A percentile compares a stretch with the other conserved stretches of the same genome.
These are phyloP conservation scores for Labyrinthula sp. DNA, from an alignment of 352 stramenopile genomes.

Conservation along the genomic window DNA sequence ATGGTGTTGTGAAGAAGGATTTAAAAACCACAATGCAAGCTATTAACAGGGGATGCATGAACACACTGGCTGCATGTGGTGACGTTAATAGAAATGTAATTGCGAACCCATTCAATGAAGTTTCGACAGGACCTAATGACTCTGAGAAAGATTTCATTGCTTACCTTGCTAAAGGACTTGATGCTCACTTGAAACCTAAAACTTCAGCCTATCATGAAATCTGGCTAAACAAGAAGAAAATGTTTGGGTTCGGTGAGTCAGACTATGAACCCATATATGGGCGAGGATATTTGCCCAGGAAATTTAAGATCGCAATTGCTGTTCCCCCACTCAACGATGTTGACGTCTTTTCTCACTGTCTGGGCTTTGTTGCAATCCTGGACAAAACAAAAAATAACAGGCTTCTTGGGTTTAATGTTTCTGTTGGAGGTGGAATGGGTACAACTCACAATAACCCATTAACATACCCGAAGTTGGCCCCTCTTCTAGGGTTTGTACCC, in stretches of 20 bases:
- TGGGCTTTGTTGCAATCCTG: conserved; percentile 77
- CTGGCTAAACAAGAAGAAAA: conserved; percentile 82
- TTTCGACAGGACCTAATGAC: conserved; percentile 65
- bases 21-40: conserved; percentile 80
- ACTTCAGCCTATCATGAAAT: conserved; percentile 83
- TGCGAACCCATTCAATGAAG: conserved; percentile 55
- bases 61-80: conserved; percentile 80
- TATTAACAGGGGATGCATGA: conserved; percentile 67
- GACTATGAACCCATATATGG: conserved; percentile 93
- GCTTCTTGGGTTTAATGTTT: conserved; percentile 78
- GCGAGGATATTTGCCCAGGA: conserved; percentile 80
- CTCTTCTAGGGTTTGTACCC: conserved; percentile 84
- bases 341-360: conserved; percentile 88
- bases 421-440: conserved; percentile 83
- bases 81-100: conserved; percentile 93
- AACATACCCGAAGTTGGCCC: conserved; percentile 81
- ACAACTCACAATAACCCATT: conserved; percentile 89
- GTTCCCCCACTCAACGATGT: conserved; percentile 88
- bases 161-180: conserved; percentile 57
- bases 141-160: conserved; percentile 60
- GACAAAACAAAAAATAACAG: conserved; percentile 42
- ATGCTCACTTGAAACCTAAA: conserved; percentile 71
- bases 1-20: conserved; percentile 85
- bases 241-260: conserved; percentile 48
- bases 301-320: conserved; percentile 95